Evolutionary conservation across 106 monocot genomes (phyloP).

Genomic region (Apostasia ramifera): DNA sequence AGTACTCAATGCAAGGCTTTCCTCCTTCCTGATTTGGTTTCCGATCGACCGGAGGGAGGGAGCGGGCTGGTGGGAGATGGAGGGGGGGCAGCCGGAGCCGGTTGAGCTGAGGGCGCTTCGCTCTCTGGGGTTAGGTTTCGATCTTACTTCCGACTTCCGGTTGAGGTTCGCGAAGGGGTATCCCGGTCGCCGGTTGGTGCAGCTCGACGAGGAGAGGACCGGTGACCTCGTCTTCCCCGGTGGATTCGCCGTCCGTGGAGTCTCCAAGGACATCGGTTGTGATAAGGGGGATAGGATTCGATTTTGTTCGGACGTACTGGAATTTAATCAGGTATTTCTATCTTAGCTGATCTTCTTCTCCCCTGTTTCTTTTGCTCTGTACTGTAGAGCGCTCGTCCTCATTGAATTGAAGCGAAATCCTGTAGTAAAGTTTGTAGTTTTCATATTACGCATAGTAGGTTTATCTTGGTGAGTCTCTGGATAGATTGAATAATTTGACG

Average conservation of each 20-base stretch:
- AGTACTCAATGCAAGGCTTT: too few relatives aligned
- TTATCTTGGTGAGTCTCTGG: too few relatives aligned
- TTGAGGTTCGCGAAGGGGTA: slow-evolving; percentile 56
- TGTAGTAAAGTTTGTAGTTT: too few relatives aligned
- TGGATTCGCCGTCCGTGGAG: slow-evolving; percentile 26
- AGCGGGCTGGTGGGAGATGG: slow-evolving; percentile 7
- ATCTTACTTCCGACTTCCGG: slow-evolving; percentile 71
- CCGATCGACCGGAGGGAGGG: neutral
- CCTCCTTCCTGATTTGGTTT: neutral
- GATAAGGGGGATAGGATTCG: slow-evolving; percentile 77
- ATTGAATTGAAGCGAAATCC: too few relatives aligned
- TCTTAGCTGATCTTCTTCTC: neutral
- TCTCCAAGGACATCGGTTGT: slow-evolving; percentile 47
- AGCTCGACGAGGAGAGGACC: slow-evolving; percentile 35
- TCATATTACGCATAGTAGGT: too few relatives aligned
- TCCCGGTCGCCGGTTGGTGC: slow-evolving; percentile 35
- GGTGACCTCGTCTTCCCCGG: slow-evolving; percentile 56
- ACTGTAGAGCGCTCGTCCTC: neutral
- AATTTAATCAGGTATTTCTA: slow-evolving; percentile 67
- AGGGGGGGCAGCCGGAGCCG: slow-evolving; percentile 8
- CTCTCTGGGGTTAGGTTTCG: slow-evolving; percentile 76
- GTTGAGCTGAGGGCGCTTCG: slow-evolving; percentile 43
- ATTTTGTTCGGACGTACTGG: slow-evolving; percentile 75
- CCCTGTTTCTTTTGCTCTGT: neutral
- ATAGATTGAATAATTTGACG: neutral